Evolutionary conservation across 2,329 filamentous ascomycete species (phyloP), one percentile per base, ranked within the genome.

Genomic region (Trichophyton simii): DNA sequence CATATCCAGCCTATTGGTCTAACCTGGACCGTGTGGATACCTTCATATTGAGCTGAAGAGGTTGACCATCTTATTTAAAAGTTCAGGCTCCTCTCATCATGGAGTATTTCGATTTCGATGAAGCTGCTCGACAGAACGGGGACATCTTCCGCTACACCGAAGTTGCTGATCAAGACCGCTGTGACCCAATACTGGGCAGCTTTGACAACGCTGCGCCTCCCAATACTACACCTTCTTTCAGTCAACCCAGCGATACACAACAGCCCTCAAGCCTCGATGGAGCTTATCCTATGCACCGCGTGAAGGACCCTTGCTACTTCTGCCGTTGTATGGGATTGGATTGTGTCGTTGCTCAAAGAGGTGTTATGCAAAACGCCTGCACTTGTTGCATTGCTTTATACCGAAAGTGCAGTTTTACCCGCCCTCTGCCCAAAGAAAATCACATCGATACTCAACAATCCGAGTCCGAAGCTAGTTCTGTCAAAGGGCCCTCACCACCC

Each of bases 71-170:
- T 55, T 55, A 58, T 44, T 25, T 42, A 41, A 42, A 25, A 41
- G n/a, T 50, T 52, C 58, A n/a, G 11, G 34, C 28, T 15, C 22
- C 9, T 59, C 44, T 48, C 28, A 66, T 52, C 41, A 77, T 78
- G 76, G 76, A 78, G 66, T 78, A 77, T 67, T 78, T 78, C 64
- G 72, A 78, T 63, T 78, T 78, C 63, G 75, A 78, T 63, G 72
- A 75, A 61, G 76, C 76, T 38, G 75, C 76, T 20, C 70, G 68
- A 31, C 65, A 68, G 57, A 72, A 74, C 25, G 75, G 77, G 9
- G 52, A 55, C 13, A 36, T 31, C 13, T 55, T 55, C 52, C 52
- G 52, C 28, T 34, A 34, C 52, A 20, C 28, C 52, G 52, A 18
- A 36, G 28, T 36, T 18, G 52, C 15, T 34, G 52, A 55, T 2